Base-by-base conservation (phyloP, 306 rosid species). In the Vicia faba region DNA sequence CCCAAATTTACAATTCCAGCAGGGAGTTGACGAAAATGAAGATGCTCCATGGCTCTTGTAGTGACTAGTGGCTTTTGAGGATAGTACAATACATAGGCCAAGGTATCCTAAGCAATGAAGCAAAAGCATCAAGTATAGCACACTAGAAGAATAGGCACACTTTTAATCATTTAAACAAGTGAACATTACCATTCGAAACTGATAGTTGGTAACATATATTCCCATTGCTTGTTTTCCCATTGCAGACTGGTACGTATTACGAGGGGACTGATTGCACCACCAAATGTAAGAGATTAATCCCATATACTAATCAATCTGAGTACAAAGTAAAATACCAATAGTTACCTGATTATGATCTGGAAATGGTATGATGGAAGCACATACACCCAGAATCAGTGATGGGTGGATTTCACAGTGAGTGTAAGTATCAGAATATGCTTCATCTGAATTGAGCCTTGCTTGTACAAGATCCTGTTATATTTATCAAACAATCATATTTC, bases 191-290 rank as follows among this genome's bases (percentile, higher is more conserved):
- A 93, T 93, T 79, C 97, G 90, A 78, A 90, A 93, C 83, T 93
- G 97, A 84, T 90, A 93, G 75, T 93, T 93, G 76, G 99, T 93
- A 72, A 93, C 96, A 69, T 93, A 93, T 45, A 93, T 93, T 75
- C 99, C 99, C 96, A 93, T 90, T 11, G 97, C 99, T 88, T 93
- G 96, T 77, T 90, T 93, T 60, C 97, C 99, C 99, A 95, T 93
- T 43, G 99, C 99, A 74, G 97, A 95, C 72, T 95, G 99, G 66
- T 95, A 88, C 0, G 97, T 95, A 78, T 95, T 90, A 88, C 99
- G 96, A 31, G 97, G 99, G 15, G 99, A 90, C 97, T 95, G 74
- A 68, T 72, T 48, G 45, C 66, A 82, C 33, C 61, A 79, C 35
- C 29, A 35, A 58, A 67, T 33, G 9, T 33, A 33, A 73, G 48